Base-by-base conservation (phyloP, 257 asterid species). In the Dorcoceras hygrometricum region DNA sequence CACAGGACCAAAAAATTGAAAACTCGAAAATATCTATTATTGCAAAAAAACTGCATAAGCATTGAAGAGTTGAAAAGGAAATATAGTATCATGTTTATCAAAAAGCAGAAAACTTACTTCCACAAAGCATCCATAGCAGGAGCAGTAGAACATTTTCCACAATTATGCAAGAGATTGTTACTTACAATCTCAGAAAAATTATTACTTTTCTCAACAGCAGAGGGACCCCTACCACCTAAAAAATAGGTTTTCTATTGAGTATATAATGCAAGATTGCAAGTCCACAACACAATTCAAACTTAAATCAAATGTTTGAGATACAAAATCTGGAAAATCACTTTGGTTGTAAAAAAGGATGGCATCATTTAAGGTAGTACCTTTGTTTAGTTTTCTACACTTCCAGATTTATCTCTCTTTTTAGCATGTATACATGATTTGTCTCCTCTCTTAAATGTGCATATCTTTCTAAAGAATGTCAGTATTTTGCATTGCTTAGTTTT, bases 41-140 rank as follows among this genome's bases (percentile, higher is more conserved):
- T 43, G 51, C 51, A 43, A 43, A 12, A 39, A 43, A 43, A 0
- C 31, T 11, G 48, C 48, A 43, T 43, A 43, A 43, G 46, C 46
- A 36, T 36, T 36, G 16, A 43, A 43, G 6, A 6, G 7, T 43
- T 12, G 19, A 14, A 43, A 43, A 3, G 51, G 51, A 43, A 3
- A 43, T 43, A 14, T 43, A 14, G 14, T 14, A 14, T 14, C 51
- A 43, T 14, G 51, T 43, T 43, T 3, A 43, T 12, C 51, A 43
- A 43, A 43, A 36, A 36, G 18, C 16, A 36, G 48, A 36, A 36
- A 43, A 43, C 51, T 43, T 43, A 43, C 51, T 14, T 43, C 51
- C 51, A 43, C 51, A 43, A 43, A 43, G 19, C 51, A 43, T 43
- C 51, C 51, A 43, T 43, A 43, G 51, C 51, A 43, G 51, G 51